Base-by-base conservation (phyloP, 331 rosid species). In the Ulmus americana region DNA sequence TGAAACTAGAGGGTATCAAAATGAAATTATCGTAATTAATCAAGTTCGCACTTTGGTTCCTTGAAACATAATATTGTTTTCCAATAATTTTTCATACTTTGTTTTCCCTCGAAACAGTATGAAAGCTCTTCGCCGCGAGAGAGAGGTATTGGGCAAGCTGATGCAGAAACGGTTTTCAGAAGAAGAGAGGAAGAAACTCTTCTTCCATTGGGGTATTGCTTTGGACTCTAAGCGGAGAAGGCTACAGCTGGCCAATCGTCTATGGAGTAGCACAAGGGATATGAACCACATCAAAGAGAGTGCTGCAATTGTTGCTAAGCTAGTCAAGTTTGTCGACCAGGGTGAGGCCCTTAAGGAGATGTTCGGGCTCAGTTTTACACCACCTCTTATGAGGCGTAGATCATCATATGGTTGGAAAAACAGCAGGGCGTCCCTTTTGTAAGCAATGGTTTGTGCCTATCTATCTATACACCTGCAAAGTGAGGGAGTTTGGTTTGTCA, bases 351-450 rank as follows among this genome's bases (percentile, higher is more conserved):
- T 89, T 9, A 94, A 85, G 85, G 99, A 86, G 82, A 94, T 90
- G 95, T 90, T 90, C 70, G 99, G 99, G 15, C 95, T 94, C 43
- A 94, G 97, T 79, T 94, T 82, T 70, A 74, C 95, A 8, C 88
- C 92, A 20, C 75, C 81, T 9, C 78, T 71, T 54, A 39, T 80
- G 4, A 80, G 59, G 53, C 73, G 97, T 7, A 84, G 90, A 69
- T 80, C 85, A 69, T 80, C 85, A 41, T 79, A 56, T 61, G 75
- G 81, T 61, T 94, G 97, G 97, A 85, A 52, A 81, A 87, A 63
- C 76, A 83, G 80, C 70, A 70, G 63, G 74, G 61, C 79, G 5
- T 79, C 95, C 39, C 84, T 82, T 57, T 54, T 59, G n/a, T 80
- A 66, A 73, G 43, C 62, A 4, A 54, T 44, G 50, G 56, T 13